These are phyloP conservation scores for Blastobotrys parvus DNA, from an alignment of 805 yeast species.

Conservation along the genomic window DNA sequence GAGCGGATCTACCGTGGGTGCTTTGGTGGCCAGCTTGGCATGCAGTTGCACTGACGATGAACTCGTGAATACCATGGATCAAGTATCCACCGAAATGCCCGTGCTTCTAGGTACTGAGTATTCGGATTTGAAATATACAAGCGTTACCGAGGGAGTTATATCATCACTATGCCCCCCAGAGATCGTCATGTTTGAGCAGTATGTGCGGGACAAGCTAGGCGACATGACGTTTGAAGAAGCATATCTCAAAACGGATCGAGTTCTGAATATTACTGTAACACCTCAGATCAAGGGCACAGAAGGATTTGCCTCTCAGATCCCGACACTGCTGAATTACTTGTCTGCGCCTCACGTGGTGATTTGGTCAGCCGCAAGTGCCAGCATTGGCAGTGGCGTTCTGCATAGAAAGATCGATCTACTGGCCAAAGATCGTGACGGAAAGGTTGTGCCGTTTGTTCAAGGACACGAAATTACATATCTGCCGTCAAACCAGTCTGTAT, in stretches of 20 bases:
- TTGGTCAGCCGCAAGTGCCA: conserved; percentile 81
- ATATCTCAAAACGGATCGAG: conserved; percentile 64
- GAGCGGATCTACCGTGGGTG: conserved; percentile 91
- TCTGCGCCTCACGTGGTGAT: conserved; percentile 90
- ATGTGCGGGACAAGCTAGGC: conserved; percentile 67
- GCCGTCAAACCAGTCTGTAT: conserved; percentile 36
- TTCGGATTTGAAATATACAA: conserved; percentile 22
- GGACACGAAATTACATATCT: conserved; percentile 25
- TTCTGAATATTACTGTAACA: conserved; percentile 76
- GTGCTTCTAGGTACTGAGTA: conserved; percentile 14
- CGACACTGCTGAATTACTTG: conserved; percentile 62
- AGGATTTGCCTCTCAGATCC: conserved; percentile 8
- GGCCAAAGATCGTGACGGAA: conserved; percentile 47
- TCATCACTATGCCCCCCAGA: conserved; percentile 83
- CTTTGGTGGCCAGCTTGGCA: conserved; percentile 79
- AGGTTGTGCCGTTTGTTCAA: conserved; percentile 27
- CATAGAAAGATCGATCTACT: conserved; percentile 53
- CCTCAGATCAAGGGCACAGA: conserved; percentile 54
- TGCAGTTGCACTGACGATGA: conserved; percentile 38
- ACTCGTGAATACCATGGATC: conserved; percentile 35
- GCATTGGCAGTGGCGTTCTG: conserved; percentile 51
- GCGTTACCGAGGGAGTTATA: conserved; percentile 65
- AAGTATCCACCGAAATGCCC: conserved; percentile 19
- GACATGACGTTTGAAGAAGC: conserved; percentile 93
- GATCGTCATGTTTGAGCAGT: conserved; percentile 66